These are phyloP conservation scores for Chloropicon primus DNA, from an alignment of 139 green algal genomes.

Conservation along the genomic window DNA sequence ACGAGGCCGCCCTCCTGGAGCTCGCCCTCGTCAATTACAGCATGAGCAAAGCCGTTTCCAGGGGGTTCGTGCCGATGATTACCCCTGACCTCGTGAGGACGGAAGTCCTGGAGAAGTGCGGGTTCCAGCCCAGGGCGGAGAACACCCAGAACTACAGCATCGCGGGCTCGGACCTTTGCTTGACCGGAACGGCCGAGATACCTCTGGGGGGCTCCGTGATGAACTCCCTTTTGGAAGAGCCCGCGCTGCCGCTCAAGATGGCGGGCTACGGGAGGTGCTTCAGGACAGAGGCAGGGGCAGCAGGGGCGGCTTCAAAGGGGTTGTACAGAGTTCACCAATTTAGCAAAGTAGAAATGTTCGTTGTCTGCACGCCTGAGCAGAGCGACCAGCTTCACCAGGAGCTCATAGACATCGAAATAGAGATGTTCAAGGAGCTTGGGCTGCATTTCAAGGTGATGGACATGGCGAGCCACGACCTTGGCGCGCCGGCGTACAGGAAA, in stretches of 20 bases:
- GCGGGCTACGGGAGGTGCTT: constrained; percentile 90
- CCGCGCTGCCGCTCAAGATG: constrained; percentile 78
- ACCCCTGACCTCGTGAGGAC: constrained; percentile 88
- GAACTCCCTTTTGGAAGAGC: constrained; percentile 61
- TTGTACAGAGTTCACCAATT: constrained; percentile 98
- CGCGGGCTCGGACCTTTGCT: constrained; percentile 60
- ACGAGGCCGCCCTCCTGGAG: constrained; percentile 83
- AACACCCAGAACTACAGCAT: constrained; percentile 92
- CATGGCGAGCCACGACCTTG: constrained; percentile 90
- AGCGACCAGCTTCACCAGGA: constrained; percentile 73
- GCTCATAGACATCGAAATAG: constrained; percentile 43
- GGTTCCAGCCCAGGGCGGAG: constrained; percentile 82
- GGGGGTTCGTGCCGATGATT: constrained; percentile 74
- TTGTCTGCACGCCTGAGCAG: constrained; percentile 77
- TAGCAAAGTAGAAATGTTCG: constrained; percentile 98
- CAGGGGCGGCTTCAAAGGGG: constrained; percentile 55
- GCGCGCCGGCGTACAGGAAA: constrained; percentile 91
- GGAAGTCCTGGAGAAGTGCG: constrained; percentile 90
- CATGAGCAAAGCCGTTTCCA: constrained; percentile 32
- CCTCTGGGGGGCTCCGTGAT: constrained; percentile 58
- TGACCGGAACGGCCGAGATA: constrained; percentile 93
- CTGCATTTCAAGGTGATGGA: constrained; percentile 96
- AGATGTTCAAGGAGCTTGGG: constrained; percentile 72
- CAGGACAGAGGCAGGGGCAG: constrained; percentile 86
- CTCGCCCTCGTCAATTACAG: constrained; percentile 84